A percentile compares a stretch with the other conserved stretches of the same genome.
Conservation (phyloP, 2,329 filamentous ascomycete species). For the Fusarium transvaalense region DNA sequence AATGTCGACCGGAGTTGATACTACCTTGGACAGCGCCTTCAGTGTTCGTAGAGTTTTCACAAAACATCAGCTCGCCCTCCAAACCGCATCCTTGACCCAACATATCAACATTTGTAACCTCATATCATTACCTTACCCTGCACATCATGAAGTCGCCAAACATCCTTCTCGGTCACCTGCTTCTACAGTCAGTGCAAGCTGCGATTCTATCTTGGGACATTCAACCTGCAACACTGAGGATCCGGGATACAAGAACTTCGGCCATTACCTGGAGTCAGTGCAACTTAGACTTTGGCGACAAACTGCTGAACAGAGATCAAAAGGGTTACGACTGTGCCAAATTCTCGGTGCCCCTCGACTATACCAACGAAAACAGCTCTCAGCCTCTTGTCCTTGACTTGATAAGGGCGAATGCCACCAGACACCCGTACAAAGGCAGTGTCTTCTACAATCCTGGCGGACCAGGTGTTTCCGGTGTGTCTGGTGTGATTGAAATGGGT, state of each 20-base stretch:
- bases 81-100: background rate
- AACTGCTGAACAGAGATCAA: background rate
- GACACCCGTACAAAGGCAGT: constrained; percentile 51
- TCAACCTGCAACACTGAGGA: background rate
- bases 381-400: constrained; percentile 52
- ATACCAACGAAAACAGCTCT: constrained; percentile 46
- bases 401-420: constrained; percentile 49
- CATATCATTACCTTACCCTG: background rate
- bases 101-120: background rate
- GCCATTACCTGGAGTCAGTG: constrained; percentile 12
- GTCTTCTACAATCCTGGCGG: constrained; percentile 58
- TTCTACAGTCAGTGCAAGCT: background rate
- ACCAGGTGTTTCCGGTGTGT: constrained; percentile 46
- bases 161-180: background rate
- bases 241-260: background rate
- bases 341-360: constrained; percentile 57
- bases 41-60: accelerated
- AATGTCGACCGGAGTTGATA: too few relatives aligned
- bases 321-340: constrained; percentile 49
- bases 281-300: constrained; percentile 6
- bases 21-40: background rate
- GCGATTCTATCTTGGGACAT: background rate
- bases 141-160: constrained; percentile 5
- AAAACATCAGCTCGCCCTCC: background rate
- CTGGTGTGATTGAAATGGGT: background rate